Evolutionary conservation across 2,329 filamentous ascomycete species (phyloP).

Genomic region (Trichoderma sp.): DNA sequence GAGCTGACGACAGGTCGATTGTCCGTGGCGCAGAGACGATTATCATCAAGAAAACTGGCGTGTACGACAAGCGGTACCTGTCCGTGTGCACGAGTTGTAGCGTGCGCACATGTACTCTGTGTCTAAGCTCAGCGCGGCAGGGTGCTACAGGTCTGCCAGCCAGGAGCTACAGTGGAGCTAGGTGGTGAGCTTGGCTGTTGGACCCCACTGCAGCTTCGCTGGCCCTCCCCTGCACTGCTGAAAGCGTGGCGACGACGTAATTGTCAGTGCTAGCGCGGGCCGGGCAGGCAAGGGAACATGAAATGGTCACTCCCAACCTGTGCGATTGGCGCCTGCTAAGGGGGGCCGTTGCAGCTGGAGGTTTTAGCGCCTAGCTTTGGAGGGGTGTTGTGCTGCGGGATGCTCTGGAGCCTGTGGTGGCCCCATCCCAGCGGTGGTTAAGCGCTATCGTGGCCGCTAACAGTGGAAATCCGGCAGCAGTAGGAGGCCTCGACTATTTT

Average conservation of each 20-base stretch:
- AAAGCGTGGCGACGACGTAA: slow-evolving; percentile 19
- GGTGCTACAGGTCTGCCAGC: background rate
- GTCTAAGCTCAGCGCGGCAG: slow-evolving; percentile 16
- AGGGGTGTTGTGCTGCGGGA: background rate
- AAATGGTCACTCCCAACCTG: background rate
- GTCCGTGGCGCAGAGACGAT: slow-evolving; percentile 11
- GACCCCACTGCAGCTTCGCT: slow-evolving; percentile 15
- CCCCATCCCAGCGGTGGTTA: background rate
- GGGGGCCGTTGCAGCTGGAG: background rate
- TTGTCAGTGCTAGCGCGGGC: background rate
- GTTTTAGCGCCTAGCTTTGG: background rate
- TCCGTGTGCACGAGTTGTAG: background rate
- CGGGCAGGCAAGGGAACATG: background rate
- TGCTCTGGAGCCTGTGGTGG: background rate
- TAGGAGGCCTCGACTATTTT: slow-evolving; percentile 5
- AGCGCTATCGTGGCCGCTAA: background rate
- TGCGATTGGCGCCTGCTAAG: slow-evolving; percentile 3
- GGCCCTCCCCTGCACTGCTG: slow-evolving; percentile 15
- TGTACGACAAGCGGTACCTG: background rate
- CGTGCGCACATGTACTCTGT: background rate
- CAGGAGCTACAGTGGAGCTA: slow-evolving; percentile 16
- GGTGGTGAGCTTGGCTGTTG: slow-evolving; percentile 3
- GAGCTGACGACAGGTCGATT: slow-evolving; percentile 12
- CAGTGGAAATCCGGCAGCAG: slow-evolving; percentile 1
- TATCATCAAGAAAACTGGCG: background rate